These are phyloP conservation scores for Nakazawaea populi DNA, from an alignment of 805 yeast species.

Conservation along the genomic window DNA sequence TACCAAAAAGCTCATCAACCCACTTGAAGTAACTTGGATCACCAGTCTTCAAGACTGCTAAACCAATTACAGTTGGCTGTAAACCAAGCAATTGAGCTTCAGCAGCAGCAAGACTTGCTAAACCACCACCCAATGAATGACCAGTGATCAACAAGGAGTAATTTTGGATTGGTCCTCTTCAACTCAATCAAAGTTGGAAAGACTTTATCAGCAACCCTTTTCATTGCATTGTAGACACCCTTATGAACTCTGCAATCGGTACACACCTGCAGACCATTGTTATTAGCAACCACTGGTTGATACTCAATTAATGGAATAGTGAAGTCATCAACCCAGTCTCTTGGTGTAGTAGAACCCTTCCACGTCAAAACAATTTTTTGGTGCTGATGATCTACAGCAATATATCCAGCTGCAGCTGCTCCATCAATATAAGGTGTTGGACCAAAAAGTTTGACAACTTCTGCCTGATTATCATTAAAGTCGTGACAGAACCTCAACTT, in stretches of 20 bases:
- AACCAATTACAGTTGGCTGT: conserved; percentile 49
- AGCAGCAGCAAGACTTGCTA: conserved; percentile 56
- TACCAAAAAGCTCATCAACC: conserved; percentile 44
- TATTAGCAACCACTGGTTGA: conserved; percentile 28
- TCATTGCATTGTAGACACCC: conserved; percentile 51
- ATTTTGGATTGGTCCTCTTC: conserved; percentile 33
- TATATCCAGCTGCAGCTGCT: conserved; percentile 48
- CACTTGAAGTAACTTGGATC: conserved; percentile 43
- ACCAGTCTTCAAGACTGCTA: conserved; percentile 64
- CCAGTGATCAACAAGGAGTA: conserved; percentile 55
- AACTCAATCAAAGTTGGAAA: conserved; percentile 30
- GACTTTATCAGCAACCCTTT: conserved; percentile 32
- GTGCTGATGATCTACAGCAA: conserved; percentile 40
- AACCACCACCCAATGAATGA: conserved; percentile 67
- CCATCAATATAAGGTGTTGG: conserved; percentile 24
- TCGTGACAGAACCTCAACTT: conserved; percentile 23
- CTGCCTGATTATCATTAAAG: conserved; percentile 19
- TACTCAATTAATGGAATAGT: conserved; percentile 40
- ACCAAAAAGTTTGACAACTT: conserved; percentile 34
- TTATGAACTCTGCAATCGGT: conserved; percentile 37
- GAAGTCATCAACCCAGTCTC: conserved; percentile 61
- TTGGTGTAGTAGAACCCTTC: conserved; percentile 59
- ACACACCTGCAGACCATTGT: not conserved
- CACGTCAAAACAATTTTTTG: conserved; percentile 43
- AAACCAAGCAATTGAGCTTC: conserved; percentile 52